Evolutionary conservation across 176 grass and related monocot genomes (phyloP).

Genomic region (Phragmites australis): DNA sequence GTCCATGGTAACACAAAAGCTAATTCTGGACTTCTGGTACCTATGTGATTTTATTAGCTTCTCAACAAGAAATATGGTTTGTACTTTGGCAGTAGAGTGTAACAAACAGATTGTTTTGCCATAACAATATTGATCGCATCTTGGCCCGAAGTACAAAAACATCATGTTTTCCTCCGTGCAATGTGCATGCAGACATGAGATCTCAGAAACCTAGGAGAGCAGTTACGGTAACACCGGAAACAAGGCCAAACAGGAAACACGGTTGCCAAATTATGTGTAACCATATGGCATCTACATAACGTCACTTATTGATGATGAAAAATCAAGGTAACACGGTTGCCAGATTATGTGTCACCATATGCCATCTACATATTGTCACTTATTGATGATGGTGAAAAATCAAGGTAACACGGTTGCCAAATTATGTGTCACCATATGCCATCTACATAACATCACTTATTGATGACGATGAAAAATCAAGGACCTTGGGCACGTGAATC

Average conservation of each 20-base stretch:
- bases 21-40: background rate
- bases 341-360: background rate
- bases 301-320: background rate
- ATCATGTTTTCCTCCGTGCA: background rate
- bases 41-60: background rate
- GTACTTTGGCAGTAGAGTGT: background rate
- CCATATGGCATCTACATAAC: background rate
- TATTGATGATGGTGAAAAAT: background rate
- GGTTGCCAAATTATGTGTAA: background rate
- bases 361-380: background rate
- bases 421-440: background rate
- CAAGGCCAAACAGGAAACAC: background rate
- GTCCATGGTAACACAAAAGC: background rate
- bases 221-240: background rate
- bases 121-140: background rate
- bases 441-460: background rate
- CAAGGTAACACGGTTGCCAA: background rate
- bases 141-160: background rate
- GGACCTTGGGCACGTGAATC: background rate
- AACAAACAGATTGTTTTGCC: constrained; percentile 9
- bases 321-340: background rate
- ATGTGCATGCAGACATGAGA: background rate
- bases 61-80: background rate
- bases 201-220: background rate
- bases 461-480: background rate